Percentiles rank a stretch among this genome's conserved stretches.
Conservation (phyloP, 2,329 filamentous ascomycete genomes). For the Anisogramma anomala region DNA sequence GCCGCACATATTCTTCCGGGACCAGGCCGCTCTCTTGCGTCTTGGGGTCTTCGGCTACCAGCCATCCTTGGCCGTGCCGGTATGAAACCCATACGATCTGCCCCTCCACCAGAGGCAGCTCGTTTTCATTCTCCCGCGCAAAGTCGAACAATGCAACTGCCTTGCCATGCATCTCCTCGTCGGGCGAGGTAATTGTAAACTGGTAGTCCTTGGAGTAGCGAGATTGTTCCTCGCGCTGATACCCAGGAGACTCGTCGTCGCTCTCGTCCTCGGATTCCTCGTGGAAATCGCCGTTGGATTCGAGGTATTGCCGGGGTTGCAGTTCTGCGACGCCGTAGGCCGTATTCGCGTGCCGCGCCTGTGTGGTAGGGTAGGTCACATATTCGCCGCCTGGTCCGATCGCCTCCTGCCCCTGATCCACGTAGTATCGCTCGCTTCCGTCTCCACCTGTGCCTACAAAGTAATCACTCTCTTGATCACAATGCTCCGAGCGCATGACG, state of each 20-base stretch:
- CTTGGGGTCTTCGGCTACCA: constrained; percentile 91
- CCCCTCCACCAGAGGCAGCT: constrained; percentile 81
- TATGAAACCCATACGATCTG: constrained; percentile 97
- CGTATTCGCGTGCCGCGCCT: constrained; percentile 45
- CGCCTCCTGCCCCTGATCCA: constrained; percentile 55
- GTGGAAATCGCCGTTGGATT: constrained; percentile 38
- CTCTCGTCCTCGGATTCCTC: constrained; percentile 49
- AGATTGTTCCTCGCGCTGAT: constrained; percentile 54
- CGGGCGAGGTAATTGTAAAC: constrained; percentile 87
- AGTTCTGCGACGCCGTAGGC: constrained; percentile 35
- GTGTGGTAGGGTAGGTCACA: constrained; percentile 62
- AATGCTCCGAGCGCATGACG: constrained; percentile 37
- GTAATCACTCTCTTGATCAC: constrained; percentile 52
- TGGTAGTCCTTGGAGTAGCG: constrained; percentile 86
- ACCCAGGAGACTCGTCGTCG: constrained; percentile 46
- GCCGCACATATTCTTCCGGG: constrained; percentile 88
- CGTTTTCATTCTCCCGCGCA: constrained; percentile 89
- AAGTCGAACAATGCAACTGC: constrained; percentile 95
- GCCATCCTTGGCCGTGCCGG: constrained; percentile 90
- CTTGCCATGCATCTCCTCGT: constrained; percentile 96
- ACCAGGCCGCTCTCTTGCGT: constrained; percentile 90
- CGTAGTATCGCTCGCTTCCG: constrained; percentile 63
- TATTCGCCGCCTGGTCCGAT: constrained; percentile 71
- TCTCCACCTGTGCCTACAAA: constrained; percentile 57
- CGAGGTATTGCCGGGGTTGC: constrained; percentile 33